A percentile compares a stretch with the other conserved stretches of the same genome.
Conservation (phyloP, 768 basidiomycete species). For the Clitopilus hobsonii region DNA sequence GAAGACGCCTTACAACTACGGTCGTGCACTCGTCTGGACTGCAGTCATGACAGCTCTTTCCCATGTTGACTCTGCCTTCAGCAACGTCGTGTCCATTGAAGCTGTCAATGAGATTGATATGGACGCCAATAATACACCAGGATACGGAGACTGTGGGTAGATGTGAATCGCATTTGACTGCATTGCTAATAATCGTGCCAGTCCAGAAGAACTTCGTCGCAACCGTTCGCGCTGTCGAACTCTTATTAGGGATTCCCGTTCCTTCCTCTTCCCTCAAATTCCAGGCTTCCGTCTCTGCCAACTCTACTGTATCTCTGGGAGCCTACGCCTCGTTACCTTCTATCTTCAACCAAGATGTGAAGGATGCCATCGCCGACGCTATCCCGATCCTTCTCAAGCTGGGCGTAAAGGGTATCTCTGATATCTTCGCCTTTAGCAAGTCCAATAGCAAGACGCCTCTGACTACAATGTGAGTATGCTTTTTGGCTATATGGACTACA, state of each 20-base stretch:
- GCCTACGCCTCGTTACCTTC: conserved; percentile 8
- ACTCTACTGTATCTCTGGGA: conserved; percentile 22
- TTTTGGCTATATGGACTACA: not conserved
- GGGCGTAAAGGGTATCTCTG: conserved; percentile 2
- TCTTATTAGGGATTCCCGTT: conserved; percentile 49
- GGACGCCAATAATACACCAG: conserved; percentile 64
- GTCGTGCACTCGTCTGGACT: conserved; percentile 77
- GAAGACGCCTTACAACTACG: conserved; percentile 68
- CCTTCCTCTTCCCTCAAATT: conserved; percentile 18
- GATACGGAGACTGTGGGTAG: conserved; percentile 60
- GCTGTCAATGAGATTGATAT: conserved; percentile 78
- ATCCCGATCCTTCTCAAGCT: conserved; percentile 32
- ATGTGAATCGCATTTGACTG: not conserved
- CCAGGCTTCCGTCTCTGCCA: conserved; percentile 6
- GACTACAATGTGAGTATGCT: conserved; percentile 32
- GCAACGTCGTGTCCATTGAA: conserved; percentile 62
- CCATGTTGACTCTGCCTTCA: conserved; percentile 66
- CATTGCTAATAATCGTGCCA: conserved; percentile 17
- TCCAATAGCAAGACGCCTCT: conserved; percentile 6
- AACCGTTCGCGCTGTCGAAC: conserved; percentile 62
- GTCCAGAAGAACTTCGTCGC: conserved; percentile 70
- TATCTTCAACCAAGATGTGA: conserved; percentile 21
- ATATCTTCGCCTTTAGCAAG: not conserved
- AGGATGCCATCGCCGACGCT: conserved; percentile 27
- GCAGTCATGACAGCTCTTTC: conserved; percentile 72